phyloP scores from a whole-genome alignment of 148 eudicot species.

The Dysphania ambrosioides region DNA sequence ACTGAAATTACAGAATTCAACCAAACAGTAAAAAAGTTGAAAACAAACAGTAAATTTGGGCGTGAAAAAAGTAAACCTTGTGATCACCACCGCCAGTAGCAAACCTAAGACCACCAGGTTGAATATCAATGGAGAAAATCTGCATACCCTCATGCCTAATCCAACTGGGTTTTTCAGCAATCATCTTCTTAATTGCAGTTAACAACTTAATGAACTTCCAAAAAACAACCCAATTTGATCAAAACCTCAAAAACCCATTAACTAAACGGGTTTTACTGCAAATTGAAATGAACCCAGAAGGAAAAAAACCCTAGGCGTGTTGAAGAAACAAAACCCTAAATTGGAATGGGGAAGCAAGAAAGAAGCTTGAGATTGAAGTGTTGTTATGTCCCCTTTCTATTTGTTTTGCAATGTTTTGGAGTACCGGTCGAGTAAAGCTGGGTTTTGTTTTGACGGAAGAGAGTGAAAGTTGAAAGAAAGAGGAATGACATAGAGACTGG shows the following conservation, averaged over 20 bases:
- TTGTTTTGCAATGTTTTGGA: background rate
- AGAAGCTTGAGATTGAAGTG: conserved; percentile 10
- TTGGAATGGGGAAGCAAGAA: conserved; percentile 1
- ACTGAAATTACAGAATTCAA: background rate
- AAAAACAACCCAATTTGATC: background rate
- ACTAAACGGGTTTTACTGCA: conserved; percentile 1
- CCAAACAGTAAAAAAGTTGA: too few species aligned
- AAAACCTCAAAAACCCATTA: conserved; percentile 18
- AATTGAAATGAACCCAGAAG: conserved; percentile 21
- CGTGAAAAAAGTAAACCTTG: conserved; percentile 45
- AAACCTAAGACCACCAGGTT: conserved; percentile 84
- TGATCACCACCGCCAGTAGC: conserved; percentile 99
- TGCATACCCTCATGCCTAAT: conserved; percentile 83
- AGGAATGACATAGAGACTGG: background rate
- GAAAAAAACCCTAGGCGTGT: too few species aligned
- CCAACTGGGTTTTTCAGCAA: conserved; percentile 96
- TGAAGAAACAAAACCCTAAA: conserved; percentile 31
- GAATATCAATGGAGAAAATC: conserved; percentile 95
- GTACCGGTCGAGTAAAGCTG: conserved; percentile 14
- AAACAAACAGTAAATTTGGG: background rate
- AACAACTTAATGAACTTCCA: conserved; percentile 2
- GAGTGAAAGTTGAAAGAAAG: conserved; percentile 8
- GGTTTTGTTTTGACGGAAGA: background rate
- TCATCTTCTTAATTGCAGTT: conserved; percentile 39
- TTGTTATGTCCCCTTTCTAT: background rate